Conservation (phyloP, 805 yeast species). For the Nakazawaea anatomiae region DNA sequence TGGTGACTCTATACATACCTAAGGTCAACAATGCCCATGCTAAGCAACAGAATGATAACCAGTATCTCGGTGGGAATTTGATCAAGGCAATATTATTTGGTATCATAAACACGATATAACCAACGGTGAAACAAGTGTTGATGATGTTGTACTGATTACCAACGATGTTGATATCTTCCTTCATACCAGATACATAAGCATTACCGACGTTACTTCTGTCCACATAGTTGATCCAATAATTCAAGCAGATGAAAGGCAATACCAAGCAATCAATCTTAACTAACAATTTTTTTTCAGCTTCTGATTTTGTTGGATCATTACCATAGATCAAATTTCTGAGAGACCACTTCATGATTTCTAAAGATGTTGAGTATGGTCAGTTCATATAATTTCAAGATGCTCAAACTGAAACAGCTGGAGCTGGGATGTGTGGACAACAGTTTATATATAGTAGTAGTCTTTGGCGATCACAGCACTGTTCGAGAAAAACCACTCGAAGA, state of each 20-base stretch:
- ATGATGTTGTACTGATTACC: constrained; percentile 46
- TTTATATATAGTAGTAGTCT: not conserved
- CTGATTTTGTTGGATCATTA: constrained; percentile 25
- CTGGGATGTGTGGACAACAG: not conserved
- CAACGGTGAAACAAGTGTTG: constrained; percentile 53
- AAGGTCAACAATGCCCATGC: constrained; percentile 54
- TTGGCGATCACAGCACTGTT: too few species aligned
- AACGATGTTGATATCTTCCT: constrained; percentile 35
- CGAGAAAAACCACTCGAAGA: too few species aligned
- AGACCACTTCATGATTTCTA: not conserved
- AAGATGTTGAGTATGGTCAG: not conserved
- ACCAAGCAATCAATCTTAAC: constrained; percentile 27
- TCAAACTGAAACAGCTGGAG: too few species aligned
- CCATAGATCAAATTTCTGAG: constrained; percentile 21
- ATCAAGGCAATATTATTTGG: constrained; percentile 54
- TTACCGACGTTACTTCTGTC: constrained; percentile 47
- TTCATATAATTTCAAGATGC: too few species aligned
- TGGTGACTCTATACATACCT: constrained; percentile 41
- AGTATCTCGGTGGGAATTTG: constrained; percentile 45
- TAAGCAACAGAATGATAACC: constrained; percentile 45
- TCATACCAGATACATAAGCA: constrained; percentile 59
- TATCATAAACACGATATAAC: constrained; percentile 54
- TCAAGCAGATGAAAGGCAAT: constrained; percentile 30
- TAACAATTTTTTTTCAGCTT: constrained; percentile 27
- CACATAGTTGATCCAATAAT: constrained; percentile 44